These are phyloP conservation scores for Diophrys appendiculata DNA, from an alignment of 73 alveolate genomes.

Conservation along the genomic window DNA sequence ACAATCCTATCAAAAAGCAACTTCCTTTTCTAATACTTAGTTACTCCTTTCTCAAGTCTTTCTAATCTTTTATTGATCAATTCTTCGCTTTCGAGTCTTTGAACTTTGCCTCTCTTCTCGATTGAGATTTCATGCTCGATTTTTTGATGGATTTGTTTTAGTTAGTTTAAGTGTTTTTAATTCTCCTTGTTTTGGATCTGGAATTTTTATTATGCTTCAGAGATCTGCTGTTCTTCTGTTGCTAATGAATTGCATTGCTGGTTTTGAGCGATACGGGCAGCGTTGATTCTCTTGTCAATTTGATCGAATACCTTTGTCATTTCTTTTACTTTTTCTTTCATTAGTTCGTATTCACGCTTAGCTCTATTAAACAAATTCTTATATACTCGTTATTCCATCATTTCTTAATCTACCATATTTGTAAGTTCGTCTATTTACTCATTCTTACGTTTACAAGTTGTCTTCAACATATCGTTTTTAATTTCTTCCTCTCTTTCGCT, in stretches of 20 bases:
- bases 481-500: neutral
- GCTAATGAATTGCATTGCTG: neutral
- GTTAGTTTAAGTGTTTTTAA: neutral
- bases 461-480: neutral
- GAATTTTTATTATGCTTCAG: neutral
- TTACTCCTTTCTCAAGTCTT: neutral
- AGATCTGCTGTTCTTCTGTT: neutral
- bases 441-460: neutral
- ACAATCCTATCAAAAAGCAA: neutral
- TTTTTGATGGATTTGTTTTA: neutral
- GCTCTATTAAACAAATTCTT: neutral
- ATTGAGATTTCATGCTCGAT: neutral
- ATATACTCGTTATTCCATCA: neutral
- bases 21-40: neutral
- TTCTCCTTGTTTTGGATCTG: neutral
- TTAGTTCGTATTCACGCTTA: conserved; percentile 5
- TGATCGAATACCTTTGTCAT: neutral
- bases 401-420: conserved; percentile 9
- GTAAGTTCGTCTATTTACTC: neutral
- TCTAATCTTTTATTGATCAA: neutral
- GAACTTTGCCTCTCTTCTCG: neutral
- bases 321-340: conserved; percentile 16
- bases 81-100: neutral
- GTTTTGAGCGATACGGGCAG: neutral
- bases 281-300: conserved; percentile 1